These are phyloP conservation scores for Pythium scleroteichum DNA, from an alignment of 352 stramenopile species.

Conservation along the genomic window DNA sequence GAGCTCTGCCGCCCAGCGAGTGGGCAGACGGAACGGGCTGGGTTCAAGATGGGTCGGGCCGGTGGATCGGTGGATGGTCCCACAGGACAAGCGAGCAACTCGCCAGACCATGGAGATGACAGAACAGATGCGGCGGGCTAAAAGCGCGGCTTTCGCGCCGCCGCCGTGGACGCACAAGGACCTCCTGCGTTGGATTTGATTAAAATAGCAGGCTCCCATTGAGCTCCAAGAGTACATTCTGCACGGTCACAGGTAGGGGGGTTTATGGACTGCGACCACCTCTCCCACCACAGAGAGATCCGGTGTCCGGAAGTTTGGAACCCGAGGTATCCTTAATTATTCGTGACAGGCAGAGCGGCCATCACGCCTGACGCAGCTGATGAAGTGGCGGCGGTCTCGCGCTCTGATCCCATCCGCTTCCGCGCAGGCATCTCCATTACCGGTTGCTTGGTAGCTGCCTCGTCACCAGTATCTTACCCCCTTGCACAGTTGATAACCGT, in stretches of 20 bases:
- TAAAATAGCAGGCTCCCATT: too few relatives aligned
- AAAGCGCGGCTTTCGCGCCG: too few relatives aligned
- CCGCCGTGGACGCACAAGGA: too few relatives aligned
- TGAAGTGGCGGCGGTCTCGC: background rate
- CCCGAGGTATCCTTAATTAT: background rate
- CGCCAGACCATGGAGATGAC: too few relatives aligned
- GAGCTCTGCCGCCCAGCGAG: background rate
- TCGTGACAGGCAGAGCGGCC: background rate
- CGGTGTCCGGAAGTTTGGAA: too few relatives aligned
- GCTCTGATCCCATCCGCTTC: conserved; percentile 4
- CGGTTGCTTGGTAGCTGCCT: conserved; percentile 3
- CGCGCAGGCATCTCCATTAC: conserved; percentile 2
- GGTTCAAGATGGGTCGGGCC: too few relatives aligned
- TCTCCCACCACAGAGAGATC: too few relatives aligned
- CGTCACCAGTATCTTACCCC: conserved; percentile 29
- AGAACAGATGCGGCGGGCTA: too few relatives aligned
- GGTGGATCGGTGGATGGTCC: background rate
- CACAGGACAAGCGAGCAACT: background rate
- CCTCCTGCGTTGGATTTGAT: too few relatives aligned
- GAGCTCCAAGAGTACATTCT: too few relatives aligned
- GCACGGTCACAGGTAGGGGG: too few relatives aligned
- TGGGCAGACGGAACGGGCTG: background rate
- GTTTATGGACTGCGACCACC: too few relatives aligned
- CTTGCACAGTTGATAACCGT: conserved; percentile 2
- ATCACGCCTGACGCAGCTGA: background rate